Evolutionary conservation across 257 asterid species (phyloP).

Genomic region (Voacanga thouarsii): DNA sequence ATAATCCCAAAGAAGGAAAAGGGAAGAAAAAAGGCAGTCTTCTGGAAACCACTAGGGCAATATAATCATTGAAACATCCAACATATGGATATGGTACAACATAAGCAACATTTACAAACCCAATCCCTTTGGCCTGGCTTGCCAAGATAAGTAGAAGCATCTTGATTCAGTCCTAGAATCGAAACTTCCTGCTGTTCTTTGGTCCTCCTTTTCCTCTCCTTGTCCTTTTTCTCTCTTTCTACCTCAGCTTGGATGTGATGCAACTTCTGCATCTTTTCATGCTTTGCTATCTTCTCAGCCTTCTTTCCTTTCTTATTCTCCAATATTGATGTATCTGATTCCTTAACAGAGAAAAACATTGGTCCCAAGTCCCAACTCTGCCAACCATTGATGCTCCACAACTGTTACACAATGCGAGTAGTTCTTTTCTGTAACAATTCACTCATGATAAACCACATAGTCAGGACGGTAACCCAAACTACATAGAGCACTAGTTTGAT

Average conservation of each 20-base stretch:
- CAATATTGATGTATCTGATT: constrained; percentile 67
- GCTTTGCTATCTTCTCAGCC: constrained; percentile 86
- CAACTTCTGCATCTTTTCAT: constrained; percentile 85
- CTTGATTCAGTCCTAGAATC: constrained; percentile 66
- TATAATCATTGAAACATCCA: too few relatives aligned
- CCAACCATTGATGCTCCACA: constrained; percentile 90
- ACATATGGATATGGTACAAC: not conserved
- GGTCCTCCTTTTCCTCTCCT: constrained; percentile 57
- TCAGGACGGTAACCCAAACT: constrained; percentile 86
- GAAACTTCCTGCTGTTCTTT: constrained; percentile 64
- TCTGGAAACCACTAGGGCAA: not conserved
- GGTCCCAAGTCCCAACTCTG: constrained; percentile 94
- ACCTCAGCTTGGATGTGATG: constrained; percentile 51
- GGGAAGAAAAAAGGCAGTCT: too few relatives aligned
- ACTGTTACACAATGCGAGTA: constrained; percentile 86
- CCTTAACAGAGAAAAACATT: constrained; percentile 90
- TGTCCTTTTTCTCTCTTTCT: constrained; percentile 42
- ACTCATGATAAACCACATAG: constrained; percentile 78
- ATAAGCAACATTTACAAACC: constrained; percentile 42
- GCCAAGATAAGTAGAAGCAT: constrained; percentile 52
- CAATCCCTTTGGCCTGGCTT: constrained; percentile 59
- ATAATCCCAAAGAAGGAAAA: too few relatives aligned
- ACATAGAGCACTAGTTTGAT: constrained; percentile 80
- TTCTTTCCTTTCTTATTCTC: constrained; percentile 82
- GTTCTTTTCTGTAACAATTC: constrained; percentile 68